A percentile compares a stretch with the other conserved stretches of the same genome.
These are phyloP conservation scores for Effrenium voratum DNA, from an alignment of 73 alveolate genomes.

Conservation along the genomic window DNA sequence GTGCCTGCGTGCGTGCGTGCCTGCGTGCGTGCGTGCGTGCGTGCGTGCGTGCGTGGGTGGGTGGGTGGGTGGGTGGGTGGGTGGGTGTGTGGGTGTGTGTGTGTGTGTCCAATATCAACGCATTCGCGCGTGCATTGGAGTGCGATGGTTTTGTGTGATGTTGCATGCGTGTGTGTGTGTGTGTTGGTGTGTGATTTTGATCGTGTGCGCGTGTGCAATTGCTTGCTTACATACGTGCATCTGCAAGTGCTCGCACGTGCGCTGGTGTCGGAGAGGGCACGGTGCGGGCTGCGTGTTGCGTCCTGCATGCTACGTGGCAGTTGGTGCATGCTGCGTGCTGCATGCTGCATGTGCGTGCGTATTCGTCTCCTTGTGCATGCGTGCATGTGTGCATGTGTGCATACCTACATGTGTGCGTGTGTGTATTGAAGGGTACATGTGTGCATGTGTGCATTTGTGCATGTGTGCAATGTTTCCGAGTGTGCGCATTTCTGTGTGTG, in stretches of 20 bases:
- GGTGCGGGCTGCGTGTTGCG: too few relatives aligned
- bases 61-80: background rate
- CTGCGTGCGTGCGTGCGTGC: background rate
- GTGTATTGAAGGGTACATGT: background rate
- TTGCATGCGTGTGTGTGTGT: background rate
- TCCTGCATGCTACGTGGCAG: too few relatives aligned
- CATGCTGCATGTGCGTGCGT: background rate
- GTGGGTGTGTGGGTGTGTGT: too few relatives aligned
- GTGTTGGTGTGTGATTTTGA: background rate
- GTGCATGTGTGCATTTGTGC: background rate
- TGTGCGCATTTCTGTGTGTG: background rate
- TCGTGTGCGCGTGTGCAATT: background rate
- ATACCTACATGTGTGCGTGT: background rate
- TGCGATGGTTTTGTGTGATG: background rate
- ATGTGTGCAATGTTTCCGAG: too few relatives aligned
- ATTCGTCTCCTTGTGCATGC: background rate
- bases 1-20: background rate
- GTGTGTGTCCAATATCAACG: too few relatives aligned
- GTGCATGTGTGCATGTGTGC: background rate
- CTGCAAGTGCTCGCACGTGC: background rate
- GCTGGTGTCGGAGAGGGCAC: too few relatives aligned
- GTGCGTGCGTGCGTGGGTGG: background rate
- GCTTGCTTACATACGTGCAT: background rate
- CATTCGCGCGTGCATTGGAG: too few relatives aligned
- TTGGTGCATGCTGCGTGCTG: too few relatives aligned